Evolutionary conservation across 1,139 yeast genomes (phyloP), one percentile per base, ranked within the genome.

Genomic region (Pichia sp.): DNA sequence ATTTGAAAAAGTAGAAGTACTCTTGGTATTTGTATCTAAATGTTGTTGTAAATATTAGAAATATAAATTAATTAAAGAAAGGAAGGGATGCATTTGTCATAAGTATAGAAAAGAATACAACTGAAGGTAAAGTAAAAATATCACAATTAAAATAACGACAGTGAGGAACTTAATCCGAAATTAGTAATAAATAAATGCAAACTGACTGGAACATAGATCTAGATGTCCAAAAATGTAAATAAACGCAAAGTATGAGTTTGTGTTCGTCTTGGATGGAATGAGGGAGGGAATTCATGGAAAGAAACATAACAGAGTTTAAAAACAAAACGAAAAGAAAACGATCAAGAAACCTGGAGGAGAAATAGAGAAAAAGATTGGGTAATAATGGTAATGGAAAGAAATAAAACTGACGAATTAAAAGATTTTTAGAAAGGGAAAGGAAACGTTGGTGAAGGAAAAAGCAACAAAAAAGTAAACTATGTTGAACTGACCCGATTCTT

Each of bases 401-500:
- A 20, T 12, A 6, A 14, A 46, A 31, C 31, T 10, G 24, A 17
- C 17, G 14, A 31, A 4, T 30, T 14, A 10, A 24, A 30, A 47
- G 24, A 47, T 36, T 20, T n/a, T 34, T 8, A 8, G 14, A 7
- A 38, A 38, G 4, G n/a, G 36, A 3, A 20, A 20, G 24, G 24
- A 20, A 20, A 20, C 2, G 24, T 20, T 20, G 24, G 24, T 20
- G 24, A 20, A 20, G 24, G 24, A 14, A 27, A 4, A 14, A 48
- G 9, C 4, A n/a, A 27, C 31, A 36, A n/a, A 24, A 34, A 34
- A 30, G 3, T 34, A 9, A 47, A 48, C 9, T 31, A 48, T 9
- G 45, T 30, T 20, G 50, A 48, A 48, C 34, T 30, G 20, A 48
- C 51, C 27, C 51, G 50, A 12, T 36, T 42, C 49, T 54, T 55